Conservation (phyloP, 1,139 yeast genomes). For the Candida sanyaensis region DNA sequence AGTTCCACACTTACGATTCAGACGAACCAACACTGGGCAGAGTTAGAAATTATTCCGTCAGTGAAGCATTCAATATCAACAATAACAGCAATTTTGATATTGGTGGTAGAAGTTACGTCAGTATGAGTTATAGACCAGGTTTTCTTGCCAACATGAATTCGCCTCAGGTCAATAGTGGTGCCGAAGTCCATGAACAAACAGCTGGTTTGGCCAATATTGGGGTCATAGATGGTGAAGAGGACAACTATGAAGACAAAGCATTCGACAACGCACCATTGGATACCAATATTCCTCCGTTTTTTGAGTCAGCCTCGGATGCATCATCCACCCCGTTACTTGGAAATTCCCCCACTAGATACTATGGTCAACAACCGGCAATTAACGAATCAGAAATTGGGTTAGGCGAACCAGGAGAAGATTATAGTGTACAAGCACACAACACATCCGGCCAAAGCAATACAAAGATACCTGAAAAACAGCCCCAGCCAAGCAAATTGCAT, state of each 20-base stretch:
- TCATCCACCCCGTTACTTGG: conserved; percentile 9
- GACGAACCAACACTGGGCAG: neutral
- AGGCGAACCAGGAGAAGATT: neutral
- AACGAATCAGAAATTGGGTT: conserved; percentile 7
- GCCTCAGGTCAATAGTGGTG: conserved; percentile 48
- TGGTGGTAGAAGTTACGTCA: conserved; percentile 48
- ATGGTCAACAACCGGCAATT: neutral
- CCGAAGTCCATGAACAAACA: conserved; percentile 62
- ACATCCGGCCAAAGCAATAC: neutral
- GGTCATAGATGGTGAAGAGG: conserved; percentile 37
- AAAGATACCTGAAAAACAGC: conserved; percentile 1
- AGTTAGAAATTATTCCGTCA: conserved; percentile 24
- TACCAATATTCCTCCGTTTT: neutral
- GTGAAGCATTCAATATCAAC: conserved; percentile 28
- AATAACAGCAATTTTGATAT: conserved; percentile 21
- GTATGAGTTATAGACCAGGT: conserved; percentile 25
- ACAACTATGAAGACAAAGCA: conserved; percentile 5
- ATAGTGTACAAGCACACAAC: neutral
- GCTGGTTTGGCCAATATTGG: conserved; percentile 64
- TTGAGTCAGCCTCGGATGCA: conserved; percentile 11
- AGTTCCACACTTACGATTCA: neutral
- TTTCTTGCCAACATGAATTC: conserved; percentile 20
- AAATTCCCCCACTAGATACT: conserved; percentile 2
- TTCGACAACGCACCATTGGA: neutral
- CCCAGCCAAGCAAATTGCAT: conserved; percentile 17